Evolutionary conservation across 768 basidiomycete species (phyloP), one percentile per base, ranked within the genome.

Genomic region (Jaapia argillacea): DNA sequence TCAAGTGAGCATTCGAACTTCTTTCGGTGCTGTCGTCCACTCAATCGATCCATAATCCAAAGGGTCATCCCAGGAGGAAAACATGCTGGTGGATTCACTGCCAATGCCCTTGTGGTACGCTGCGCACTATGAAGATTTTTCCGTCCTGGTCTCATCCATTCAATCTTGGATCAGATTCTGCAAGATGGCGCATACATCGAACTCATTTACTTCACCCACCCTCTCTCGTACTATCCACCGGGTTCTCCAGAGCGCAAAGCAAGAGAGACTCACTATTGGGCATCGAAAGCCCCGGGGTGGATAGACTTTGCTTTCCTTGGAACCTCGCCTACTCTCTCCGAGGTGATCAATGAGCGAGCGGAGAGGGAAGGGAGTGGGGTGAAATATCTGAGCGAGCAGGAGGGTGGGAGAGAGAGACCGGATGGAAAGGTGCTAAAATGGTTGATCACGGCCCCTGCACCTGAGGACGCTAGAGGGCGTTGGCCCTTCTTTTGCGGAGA

Each of bases 401-500:
- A 56, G 0, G 81, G 80, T 0, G 83, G 84, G 7, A 64, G 85
- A 5, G 65, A 58, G 26, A 65, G 76, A 21, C 58, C 66, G 0
- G 79, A 84, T 45, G 81, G 81, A 2, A 59, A 64, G 25, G 58
- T 66, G 10, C 48, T 86, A 37, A 57, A 72, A 51, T 85, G 83
- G 81, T 53, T 77, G 31, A 71, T 82, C 28, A 71, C 65, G 2
- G 57, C 63, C 3, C 65, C 78, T 27, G 7, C 42, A 40, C 12
- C 33, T 42, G 70, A 14, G 28, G 40, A 35, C 43, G 51, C 16
- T 45, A 37, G 27, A 33, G 51, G 71, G 2, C 50, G 53, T 1
- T 56, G 78, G 14, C 83, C 84, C 5, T 86, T 86, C 54, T 86
- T 80, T 58, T 86, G 85, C 51, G 80, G 80, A 10, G 84, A 86